A percentile compares a stretch with the other conserved stretches of the same genome.
phyloP scores from a whole-genome alignment of 306 rosid species.

The Spatholobus suberectus region DNA sequence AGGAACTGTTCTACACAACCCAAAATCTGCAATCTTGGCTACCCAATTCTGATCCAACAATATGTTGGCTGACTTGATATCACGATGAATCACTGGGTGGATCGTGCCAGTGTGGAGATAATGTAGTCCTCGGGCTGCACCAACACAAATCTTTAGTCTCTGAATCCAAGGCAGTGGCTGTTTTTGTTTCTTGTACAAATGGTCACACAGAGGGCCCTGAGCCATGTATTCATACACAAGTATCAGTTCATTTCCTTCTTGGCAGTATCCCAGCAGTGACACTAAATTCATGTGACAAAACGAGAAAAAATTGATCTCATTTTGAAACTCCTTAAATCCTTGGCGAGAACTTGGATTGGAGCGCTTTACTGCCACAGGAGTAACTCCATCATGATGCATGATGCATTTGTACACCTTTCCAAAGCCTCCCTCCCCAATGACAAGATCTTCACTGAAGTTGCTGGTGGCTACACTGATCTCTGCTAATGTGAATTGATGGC shows the following conservation, averaged over 20 bases:
- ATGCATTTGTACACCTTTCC: slow-evolving; percentile 58
- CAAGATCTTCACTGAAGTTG: slow-evolving; percentile 46
- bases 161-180: slow-evolving; percentile 51
- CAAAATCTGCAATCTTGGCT: slow-evolving; percentile 63
- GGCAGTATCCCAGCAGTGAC: slow-evolving; percentile 52
- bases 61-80: slow-evolving; percentile 63
- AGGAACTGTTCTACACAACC: slow-evolving; percentile 53
- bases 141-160: slow-evolving; percentile 54
- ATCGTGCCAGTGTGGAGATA: slow-evolving; percentile 57
- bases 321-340: slow-evolving; percentile 53
- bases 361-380: slow-evolving; percentile 53
- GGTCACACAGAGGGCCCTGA: slow-evolving; percentile 57
- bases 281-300: slow-evolving; percentile 51
- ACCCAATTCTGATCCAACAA: slow-evolving; percentile 54
- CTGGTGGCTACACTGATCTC: slow-evolving; percentile 50
- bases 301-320: slow-evolving; percentile 49
- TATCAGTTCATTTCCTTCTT: slow-evolving; percentile 52
- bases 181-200: slow-evolving; percentile 45
- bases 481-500: slow-evolving; percentile 44
- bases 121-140: slow-evolving; percentile 64
- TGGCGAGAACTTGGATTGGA: slow-evolving; percentile 47
- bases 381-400: slow-evolving; percentile 36
- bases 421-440: slow-evolving; percentile 59
- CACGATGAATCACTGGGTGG: slow-evolving; percentile 57
- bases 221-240: slow-evolving; percentile 62